Conservation (phyloP, 2,329 filamentous ascomycete species). For the Hymenotorrendiella dingleyae region DNA sequence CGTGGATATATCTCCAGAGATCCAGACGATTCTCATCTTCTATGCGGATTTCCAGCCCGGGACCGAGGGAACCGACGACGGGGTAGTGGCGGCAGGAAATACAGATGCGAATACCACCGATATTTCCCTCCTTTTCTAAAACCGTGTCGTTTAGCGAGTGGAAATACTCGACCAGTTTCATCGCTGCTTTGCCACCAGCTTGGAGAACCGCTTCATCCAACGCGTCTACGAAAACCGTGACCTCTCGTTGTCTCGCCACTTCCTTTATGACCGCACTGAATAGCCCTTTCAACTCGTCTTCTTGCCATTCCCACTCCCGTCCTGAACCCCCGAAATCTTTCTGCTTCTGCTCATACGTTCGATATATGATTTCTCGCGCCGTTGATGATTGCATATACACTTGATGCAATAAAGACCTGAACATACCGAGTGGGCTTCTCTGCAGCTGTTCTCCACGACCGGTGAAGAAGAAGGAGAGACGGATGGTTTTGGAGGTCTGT, state of each 20-base stretch:
- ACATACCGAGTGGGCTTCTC: slow-evolving; percentile 41
- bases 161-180: slow-evolving; percentile 6
- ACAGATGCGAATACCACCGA: slow-evolving; percentile 10
- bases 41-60: slow-evolving; percentile 12
- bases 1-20: slow-evolving; percentile 11
- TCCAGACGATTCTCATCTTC: slow-evolving; percentile 19
- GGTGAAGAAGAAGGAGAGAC: slow-evolving; percentile 35
- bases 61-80: slow-evolving; percentile 1
- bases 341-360: neutral
- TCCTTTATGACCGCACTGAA: slow-evolving; percentile 3
- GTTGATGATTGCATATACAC: slow-evolving; percentile 34
- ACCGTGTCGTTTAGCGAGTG: slow-evolving; percentile 1
- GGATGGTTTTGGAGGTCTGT: slow-evolving; percentile 5
- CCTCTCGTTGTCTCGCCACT: slow-evolving; percentile 1
- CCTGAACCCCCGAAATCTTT: neutral
- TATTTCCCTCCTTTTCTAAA: neutral
- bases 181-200: neutral
- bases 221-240: slow-evolving; percentile 21
- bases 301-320: slow-evolving; percentile 8
- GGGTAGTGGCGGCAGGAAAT: slow-evolving; percentile 18
- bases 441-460: slow-evolving; percentile 34
- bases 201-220: slow-evolving; percentile 20
- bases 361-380: slow-evolving; percentile 2
- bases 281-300: slow-evolving; percentile 4
- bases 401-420: slow-evolving; percentile 39